These are phyloP conservation scores for Erigeron canadensis DNA, from an alignment of 129 eudicot genomes.

Conservation along the genomic window DNA sequence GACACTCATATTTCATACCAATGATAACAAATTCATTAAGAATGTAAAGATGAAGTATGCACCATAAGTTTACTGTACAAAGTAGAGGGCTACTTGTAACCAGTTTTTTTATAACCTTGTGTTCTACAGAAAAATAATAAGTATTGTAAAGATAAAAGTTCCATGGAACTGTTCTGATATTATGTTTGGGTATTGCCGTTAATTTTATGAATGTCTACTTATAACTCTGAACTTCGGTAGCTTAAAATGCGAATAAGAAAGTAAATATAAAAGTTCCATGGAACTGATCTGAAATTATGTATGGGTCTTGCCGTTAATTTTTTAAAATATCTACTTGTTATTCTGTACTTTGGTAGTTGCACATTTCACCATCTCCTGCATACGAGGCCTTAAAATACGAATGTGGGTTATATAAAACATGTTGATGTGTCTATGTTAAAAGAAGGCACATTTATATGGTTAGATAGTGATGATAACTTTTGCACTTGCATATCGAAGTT, in stretches of 20 bases:
- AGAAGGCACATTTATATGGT: not conserved
- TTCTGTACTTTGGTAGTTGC: not conserved
- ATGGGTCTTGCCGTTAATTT: not conserved
- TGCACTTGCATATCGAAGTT: not conserved
- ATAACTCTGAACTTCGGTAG: not conserved
- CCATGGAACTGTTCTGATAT: not conserved
- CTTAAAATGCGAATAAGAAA: too few relatives aligned
- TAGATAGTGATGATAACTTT: not conserved
- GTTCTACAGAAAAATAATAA: too few relatives aligned
- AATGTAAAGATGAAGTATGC: too few relatives aligned
- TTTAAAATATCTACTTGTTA: not conserved
- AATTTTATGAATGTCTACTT: not conserved
- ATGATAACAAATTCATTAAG: too few relatives aligned
- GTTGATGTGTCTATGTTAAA: not conserved
- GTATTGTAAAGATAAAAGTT: too few relatives aligned
- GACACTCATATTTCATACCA: too few relatives aligned
- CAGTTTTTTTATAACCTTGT: too few relatives aligned
- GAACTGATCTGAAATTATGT: not conserved
- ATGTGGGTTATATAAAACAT: not conserved
- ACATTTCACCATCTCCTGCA: not conserved
- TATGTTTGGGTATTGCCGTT: not conserved
- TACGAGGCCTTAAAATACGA: not conserved
- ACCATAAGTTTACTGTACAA: too few relatives aligned
- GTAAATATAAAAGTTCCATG: too few relatives aligned
- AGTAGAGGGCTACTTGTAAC: too few relatives aligned